A percentile compares a stretch with the other conserved stretches of the same genome.
Evolutionary conservation across 2,329 filamentous ascomycete species (phyloP).

Genomic region (Clonostachys solani): DNA sequence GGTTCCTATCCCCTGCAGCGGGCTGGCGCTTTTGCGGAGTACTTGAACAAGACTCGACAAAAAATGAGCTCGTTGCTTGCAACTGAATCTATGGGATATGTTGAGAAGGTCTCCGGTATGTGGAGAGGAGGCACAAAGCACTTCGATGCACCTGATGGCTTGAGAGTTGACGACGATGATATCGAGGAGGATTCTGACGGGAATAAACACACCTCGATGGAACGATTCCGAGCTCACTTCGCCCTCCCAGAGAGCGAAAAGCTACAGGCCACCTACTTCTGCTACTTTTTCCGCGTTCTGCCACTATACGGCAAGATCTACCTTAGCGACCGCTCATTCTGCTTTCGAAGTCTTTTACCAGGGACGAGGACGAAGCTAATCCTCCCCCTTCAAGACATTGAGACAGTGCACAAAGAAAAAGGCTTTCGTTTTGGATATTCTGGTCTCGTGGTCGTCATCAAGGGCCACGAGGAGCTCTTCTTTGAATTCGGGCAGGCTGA

Average conservation of each 20-base stretch:
- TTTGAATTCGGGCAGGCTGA: slow-evolving; percentile 84
- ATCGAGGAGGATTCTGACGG: slow-evolving; percentile 56
- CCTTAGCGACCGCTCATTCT: slow-evolving; percentile 81
- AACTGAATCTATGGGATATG: slow-evolving; percentile 91
- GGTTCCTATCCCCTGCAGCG: slow-evolving; percentile 78
- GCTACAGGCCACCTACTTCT: slow-evolving; percentile 85
- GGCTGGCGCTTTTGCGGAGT: slow-evolving; percentile 78
- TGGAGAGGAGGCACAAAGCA: slow-evolving; percentile 89
- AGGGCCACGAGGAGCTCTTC: slow-evolving; percentile 91
- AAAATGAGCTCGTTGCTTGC: slow-evolving; percentile 79
- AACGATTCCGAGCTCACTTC: slow-evolving; percentile 87
- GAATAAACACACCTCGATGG: slow-evolving; percentile 62
- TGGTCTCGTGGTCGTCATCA: slow-evolving; percentile 87
- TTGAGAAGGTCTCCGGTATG: slow-evolving; percentile 96
- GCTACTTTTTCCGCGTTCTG: slow-evolving; percentile 83
- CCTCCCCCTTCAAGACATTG: slow-evolving; percentile 83
- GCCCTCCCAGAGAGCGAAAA: slow-evolving; percentile 79
- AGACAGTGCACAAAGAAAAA: slow-evolving; percentile 92
- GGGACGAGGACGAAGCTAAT: slow-evolving; percentile 91
- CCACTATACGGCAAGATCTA: slow-evolving; percentile 97
- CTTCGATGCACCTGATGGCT: slow-evolving; percentile 62
- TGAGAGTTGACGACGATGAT: slow-evolving; percentile 51
- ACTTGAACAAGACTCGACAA: slow-evolving; percentile 73
- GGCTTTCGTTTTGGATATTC: slow-evolving; percentile 90
- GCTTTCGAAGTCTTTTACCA: slow-evolving; percentile 86